Evolutionary conservation across 1,139 yeast genomes (phyloP).

Genomic region (Yamadazyma epiphylla): DNA sequence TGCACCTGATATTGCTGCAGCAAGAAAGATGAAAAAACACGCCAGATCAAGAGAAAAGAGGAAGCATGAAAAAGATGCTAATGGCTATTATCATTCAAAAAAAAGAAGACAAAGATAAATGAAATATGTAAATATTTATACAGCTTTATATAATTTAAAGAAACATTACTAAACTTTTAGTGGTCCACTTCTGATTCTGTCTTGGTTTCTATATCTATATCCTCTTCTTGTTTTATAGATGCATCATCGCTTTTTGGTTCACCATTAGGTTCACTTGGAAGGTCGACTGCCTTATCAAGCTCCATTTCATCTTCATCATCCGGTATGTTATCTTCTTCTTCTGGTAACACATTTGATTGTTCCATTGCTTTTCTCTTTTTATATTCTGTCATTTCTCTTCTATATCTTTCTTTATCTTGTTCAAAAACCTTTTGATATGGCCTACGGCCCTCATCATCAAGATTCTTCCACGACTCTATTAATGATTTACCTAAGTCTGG

Average conservation of each 20-base stretch:
- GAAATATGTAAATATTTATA: neutral
- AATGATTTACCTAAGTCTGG: slow-evolving; percentile 53
- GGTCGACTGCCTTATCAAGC: slow-evolving; percentile 3
- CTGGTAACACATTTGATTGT: slow-evolving; percentile 6
- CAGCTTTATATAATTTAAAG: slow-evolving; percentile 7
- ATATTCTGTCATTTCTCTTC: slow-evolving; percentile 68
- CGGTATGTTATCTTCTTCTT: slow-evolving; percentile 10
- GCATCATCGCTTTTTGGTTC: slow-evolving; percentile 13
- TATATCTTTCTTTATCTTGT: slow-evolving; percentile 74
- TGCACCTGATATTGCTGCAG: slow-evolving; percentile 80
- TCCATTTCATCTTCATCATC: slow-evolving; percentile 8
- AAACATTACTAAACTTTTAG: too few relatives aligned
- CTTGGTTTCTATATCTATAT: too few relatives aligned
- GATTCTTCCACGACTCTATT: slow-evolving; percentile 83
- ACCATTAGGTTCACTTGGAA: slow-evolving; percentile 5
- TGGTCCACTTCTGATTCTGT: too few relatives aligned
- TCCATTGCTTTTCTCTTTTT: slow-evolving; percentile 31
- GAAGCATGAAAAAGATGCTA: slow-evolving; percentile 68
- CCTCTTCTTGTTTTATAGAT: slow-evolving; percentile 16
- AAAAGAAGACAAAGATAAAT: slow-evolving; percentile 28
- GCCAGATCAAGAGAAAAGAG: slow-evolving; percentile 72
- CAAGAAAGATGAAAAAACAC: slow-evolving; percentile 73
- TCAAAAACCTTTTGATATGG: slow-evolving; percentile 78
- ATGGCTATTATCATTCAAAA: slow-evolving; percentile 69
- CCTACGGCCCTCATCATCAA: slow-evolving; percentile 65